Conservation (phyloP, 1,284 basidiomycete species). For the Sanghuangporus sanghuang region DNA sequence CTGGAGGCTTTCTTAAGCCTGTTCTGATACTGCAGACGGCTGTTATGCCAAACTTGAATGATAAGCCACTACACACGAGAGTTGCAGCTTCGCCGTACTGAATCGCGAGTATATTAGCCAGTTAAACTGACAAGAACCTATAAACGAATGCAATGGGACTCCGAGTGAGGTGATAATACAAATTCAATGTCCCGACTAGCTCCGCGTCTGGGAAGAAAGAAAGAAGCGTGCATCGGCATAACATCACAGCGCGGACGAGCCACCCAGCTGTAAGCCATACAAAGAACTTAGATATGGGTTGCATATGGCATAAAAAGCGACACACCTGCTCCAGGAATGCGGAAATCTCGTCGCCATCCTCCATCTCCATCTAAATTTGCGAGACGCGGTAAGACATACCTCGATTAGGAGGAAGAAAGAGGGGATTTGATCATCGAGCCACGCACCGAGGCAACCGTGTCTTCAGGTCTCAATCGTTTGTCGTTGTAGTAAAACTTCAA, state of each 20-base stretch:
- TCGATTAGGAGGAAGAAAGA: no score
- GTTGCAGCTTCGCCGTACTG: neutral
- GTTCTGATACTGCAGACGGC: no score
- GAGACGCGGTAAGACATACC: neutral
- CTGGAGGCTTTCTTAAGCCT: no score
- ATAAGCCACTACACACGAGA: neutral
- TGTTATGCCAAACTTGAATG: no score
- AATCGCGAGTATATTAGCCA: neutral
- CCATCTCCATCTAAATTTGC: conserved; percentile 13
- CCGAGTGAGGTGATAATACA: neutral
- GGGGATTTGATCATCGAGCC: neutral
- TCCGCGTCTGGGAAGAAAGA: neutral
- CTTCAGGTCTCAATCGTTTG: neutral
- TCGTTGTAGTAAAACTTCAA: conserved; percentile 10
- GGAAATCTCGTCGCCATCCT: conserved; percentile 12
- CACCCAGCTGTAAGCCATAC: neutral
- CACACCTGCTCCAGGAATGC: conserved; percentile 15
- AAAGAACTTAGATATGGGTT: neutral
- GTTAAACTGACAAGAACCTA: neutral
- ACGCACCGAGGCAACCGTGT: conserved; percentile 8
- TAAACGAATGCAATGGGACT: neutral
- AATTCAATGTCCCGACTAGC: neutral
- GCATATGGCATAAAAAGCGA: neutral
- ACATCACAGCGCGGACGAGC: neutral
- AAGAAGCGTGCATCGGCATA: neutral